These are phyloP conservation scores for Penicillium daleae DNA, from an alignment of 495 filamentous ascomycete species.

Conservation along the genomic window DNA sequence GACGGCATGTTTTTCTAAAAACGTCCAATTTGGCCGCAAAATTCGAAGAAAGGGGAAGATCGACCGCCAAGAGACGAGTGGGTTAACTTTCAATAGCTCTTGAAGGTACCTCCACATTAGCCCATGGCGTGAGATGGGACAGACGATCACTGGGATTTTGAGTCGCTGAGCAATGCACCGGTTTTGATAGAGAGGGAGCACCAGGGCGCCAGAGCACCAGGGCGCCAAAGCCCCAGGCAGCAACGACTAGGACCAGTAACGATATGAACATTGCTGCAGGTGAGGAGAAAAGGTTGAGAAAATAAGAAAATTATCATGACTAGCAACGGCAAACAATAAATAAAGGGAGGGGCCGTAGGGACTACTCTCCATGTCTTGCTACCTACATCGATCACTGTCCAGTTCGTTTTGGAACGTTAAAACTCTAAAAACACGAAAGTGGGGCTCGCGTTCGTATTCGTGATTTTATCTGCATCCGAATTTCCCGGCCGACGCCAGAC, in stretches of 20 bases:
- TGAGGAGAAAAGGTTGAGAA: neutral
- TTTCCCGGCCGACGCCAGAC: neutral
- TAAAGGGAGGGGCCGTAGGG: neutral
- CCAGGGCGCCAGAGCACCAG: neutral
- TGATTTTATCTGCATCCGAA: slow-evolving; percentile 11
- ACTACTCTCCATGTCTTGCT: neutral
- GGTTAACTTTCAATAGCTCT: neutral
- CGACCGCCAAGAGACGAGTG: neutral
- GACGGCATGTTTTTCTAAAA: neutral
- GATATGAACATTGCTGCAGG: neutral
- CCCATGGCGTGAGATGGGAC: neutral
- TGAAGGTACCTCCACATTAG: neutral
- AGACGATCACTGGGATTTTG: neutral
- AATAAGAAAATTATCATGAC: neutral
- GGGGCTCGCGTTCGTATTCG: slow-evolving; percentile 18
- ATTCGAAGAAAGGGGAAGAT: neutral
- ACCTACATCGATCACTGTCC: neutral
- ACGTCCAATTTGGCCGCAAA: neutral
- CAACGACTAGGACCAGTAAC: neutral
- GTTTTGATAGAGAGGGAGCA: neutral
- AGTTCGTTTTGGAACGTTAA: neutral
- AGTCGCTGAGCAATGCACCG: neutral
- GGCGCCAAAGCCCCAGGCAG: neutral
- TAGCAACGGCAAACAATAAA: neutral
- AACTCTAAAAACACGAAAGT: neutral